Percentiles rank a stretch among this genome's conserved stretches.
phyloP scores from a whole-genome alignment of 2,329 filamentous ascomycete species.

The Sphaerulina populicola region DNA sequence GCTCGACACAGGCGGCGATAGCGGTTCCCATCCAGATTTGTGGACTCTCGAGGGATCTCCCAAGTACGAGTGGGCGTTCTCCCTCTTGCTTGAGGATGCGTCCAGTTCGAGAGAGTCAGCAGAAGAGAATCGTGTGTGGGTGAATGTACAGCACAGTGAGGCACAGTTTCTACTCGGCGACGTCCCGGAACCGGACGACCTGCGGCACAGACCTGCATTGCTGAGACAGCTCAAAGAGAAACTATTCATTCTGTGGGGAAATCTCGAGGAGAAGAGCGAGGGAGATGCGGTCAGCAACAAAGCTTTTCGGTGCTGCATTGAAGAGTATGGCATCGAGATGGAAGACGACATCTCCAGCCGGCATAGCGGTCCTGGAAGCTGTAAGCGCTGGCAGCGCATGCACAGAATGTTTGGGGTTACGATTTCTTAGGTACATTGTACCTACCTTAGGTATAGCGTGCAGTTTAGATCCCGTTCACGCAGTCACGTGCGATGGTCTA shows the following conservation, averaged over 20 bases:
- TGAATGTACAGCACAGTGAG: constrained; percentile 55
- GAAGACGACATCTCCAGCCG: constrained; percentile 23
- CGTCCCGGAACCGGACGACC: constrained; percentile 49
- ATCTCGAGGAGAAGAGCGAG: constrained; percentile 57
- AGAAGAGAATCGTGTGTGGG: constrained; percentile 45
- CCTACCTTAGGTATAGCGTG: too few species aligned
- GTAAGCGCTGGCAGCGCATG: constrained; percentile 29
- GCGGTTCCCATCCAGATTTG: constrained; percentile 22
- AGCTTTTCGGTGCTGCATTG: constrained; percentile 41
- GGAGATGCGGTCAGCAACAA: constrained; percentile 28
- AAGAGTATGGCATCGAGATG: constrained; percentile 37
- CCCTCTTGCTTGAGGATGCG: constrained; percentile 67
- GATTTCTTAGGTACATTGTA: constrained; percentile 19
- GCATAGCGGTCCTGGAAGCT: constrained; percentile 12
- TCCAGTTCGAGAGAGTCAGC: background rate
- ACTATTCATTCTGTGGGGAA: constrained; percentile 75
- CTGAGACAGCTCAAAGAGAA: constrained; percentile 56
- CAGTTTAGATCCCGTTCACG: background rate
- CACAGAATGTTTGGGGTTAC: constrained; percentile 27
- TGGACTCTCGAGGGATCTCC: constrained; percentile 31
- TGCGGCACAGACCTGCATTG: constrained; percentile 46
- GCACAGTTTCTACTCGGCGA: constrained; percentile 51
- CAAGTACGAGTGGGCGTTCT: constrained; percentile 77
- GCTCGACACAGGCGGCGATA: constrained; percentile 6
- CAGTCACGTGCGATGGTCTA: background rate